phyloP scores from a whole-genome alignment of 257 asterid genomes.

The Henckelia pumila region DNA sequence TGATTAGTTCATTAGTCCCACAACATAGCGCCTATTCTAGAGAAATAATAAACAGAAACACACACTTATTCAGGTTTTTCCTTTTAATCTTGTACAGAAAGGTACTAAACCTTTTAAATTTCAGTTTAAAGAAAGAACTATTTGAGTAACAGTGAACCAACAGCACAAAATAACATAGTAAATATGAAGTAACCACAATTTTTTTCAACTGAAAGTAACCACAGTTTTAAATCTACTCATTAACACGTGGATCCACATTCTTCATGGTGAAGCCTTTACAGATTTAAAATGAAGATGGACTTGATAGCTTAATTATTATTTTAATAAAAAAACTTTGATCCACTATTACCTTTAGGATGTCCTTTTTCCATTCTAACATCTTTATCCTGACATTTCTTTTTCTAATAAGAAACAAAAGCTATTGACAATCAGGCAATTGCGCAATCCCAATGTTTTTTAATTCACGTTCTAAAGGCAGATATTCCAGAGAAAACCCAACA shows the following conservation, averaged over 20 bases:
- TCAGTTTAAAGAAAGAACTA: background rate
- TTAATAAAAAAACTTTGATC: background rate
- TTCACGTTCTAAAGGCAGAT: background rate
- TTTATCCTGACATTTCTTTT: background rate
- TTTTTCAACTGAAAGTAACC: too few relatives aligned
- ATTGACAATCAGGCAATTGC: background rate
- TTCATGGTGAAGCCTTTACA: background rate
- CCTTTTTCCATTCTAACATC: background rate
- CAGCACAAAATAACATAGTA: background rate
- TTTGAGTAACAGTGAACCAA: background rate
- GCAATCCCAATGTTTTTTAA: background rate
- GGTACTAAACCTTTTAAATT: background rate
- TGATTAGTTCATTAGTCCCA: background rate
- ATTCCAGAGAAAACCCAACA: background rate
- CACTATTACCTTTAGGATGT: constrained; percentile 1
- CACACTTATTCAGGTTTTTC: background rate
- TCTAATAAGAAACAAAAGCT: constrained; percentile 1
- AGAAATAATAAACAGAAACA: too few relatives aligned
- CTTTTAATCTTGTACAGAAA: too few relatives aligned
- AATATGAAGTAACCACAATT: background rate
- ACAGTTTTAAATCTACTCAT: background rate
- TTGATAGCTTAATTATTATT: background rate
- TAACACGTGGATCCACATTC: background rate
- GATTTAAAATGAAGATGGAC: background rate
- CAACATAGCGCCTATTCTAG: background rate